Conservation (phyloP, 2,329 filamentous ascomycete genomes). For the Alternaria triticina region DNA sequence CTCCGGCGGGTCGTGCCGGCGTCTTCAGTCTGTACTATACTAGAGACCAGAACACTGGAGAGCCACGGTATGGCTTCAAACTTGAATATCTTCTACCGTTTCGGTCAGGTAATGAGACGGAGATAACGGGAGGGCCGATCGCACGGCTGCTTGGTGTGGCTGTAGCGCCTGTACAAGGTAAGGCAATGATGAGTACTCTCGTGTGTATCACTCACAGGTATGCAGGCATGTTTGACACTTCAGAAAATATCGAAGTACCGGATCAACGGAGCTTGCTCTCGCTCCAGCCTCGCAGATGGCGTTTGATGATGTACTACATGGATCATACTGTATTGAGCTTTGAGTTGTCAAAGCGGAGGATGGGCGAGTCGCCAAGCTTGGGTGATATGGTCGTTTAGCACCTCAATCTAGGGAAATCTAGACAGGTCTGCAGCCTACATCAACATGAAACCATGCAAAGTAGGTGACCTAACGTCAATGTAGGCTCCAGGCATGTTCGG, state of each 20-base stretch:
- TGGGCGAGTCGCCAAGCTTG: conserved; percentile 14
- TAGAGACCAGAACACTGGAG: conserved; percentile 42
- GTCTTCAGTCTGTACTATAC: conserved; percentile 64
- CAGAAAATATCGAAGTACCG: not conserved
- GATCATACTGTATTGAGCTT: conserved; percentile 75
- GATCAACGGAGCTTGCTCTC: not conserved
- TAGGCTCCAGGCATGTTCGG: not conserved
- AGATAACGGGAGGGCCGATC: conserved; percentile 8
- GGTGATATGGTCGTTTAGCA: conserved; percentile 33
- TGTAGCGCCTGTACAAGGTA: conserved; percentile 66
- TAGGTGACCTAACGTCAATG: not conserved
- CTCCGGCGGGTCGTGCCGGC: conserved; percentile 69
- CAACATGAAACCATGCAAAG: not conserved
- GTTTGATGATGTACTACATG: conserved; percentile 73
- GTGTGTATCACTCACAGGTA: not conserved
- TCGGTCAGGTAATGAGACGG: not conserved
- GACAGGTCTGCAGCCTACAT: not conserved
- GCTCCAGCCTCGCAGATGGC: conserved; percentile 57
- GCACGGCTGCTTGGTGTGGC: conserved; percentile 70
- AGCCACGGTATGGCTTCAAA: conserved; percentile 55
- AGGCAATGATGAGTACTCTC: conserved; percentile 1
- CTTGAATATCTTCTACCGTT: conserved; percentile 64
- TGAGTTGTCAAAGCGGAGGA: conserved; percentile 58
- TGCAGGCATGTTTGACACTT: conserved; percentile 5
- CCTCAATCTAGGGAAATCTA: not conserved